phyloP scores from a whole-genome alignment of 352 stramenopile genomes.

The Phytopythium aichiense region DNA sequence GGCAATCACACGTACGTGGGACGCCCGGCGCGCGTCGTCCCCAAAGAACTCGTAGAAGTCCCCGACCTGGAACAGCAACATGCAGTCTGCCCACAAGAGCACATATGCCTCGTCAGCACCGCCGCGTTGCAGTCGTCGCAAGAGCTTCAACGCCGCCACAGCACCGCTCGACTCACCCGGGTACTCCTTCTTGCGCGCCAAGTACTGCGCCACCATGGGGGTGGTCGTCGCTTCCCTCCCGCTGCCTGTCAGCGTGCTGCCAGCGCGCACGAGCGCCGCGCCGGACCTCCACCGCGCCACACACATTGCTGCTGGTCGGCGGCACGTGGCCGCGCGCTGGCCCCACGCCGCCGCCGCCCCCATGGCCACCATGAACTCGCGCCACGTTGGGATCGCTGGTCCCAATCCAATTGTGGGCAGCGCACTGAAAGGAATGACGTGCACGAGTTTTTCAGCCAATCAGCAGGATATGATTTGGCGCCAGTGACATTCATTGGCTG shows the following conservation, averaged over 20 bases:
- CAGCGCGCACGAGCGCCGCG: neutral
- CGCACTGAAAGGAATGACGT: neutral
- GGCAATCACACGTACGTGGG: constrained; percentile 35
- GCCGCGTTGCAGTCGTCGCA: neutral
- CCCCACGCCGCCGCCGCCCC: neutral
- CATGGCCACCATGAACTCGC: neutral
- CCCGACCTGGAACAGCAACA: constrained; percentile 81
- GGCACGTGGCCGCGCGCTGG: neutral
- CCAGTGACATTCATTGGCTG: neutral
- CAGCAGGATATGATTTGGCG: neutral
- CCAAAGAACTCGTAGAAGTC: constrained; percentile 87
- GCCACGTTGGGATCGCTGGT: neutral
- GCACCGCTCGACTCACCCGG: constrained; percentile 24
- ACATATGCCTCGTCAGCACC: neutral
- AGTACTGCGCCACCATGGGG: constrained; percentile 71
- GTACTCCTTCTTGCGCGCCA: constrained; percentile 75
- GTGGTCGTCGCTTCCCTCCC: constrained; percentile 35
- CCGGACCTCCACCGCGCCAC: neutral
- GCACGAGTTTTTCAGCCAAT: neutral
- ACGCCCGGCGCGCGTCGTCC: constrained; percentile 62
- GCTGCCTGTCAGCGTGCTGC: too few relatives aligned
- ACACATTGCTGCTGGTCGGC: neutral
- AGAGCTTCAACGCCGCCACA: neutral
- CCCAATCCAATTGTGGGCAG: neutral
- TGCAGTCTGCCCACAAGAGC: constrained; percentile 41